These are phyloP conservation scores for Populus simonii DNA, from an alignment of 345 rosid genomes.

Conservation along the genomic window DNA sequence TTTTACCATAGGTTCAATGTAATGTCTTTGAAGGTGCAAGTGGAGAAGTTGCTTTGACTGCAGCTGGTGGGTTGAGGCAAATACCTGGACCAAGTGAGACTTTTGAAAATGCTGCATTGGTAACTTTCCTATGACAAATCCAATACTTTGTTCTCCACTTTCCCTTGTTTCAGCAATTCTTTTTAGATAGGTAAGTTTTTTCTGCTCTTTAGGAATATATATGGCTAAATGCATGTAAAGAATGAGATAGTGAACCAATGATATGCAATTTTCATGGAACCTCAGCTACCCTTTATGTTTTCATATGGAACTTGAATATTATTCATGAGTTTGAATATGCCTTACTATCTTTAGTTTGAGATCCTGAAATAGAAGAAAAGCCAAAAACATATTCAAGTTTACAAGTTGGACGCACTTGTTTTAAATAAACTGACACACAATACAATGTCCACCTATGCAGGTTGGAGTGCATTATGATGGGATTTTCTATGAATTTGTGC, in stretches of 20 bases:
- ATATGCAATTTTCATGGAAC: too few species aligned
- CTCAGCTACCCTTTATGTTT: background rate
- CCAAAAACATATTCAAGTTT: background rate
- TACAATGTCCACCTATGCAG: conserved; percentile 38
- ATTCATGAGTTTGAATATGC: background rate
- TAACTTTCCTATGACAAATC: conserved; percentile 26
- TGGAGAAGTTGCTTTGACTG: conserved; percentile 85
- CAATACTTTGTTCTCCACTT: background rate
- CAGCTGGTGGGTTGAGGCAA: conserved; percentile 87
- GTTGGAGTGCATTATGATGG: conserved; percentile 90
- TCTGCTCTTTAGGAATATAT: background rate
- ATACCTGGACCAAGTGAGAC: conserved; percentile 65
- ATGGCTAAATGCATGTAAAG: too few species aligned
- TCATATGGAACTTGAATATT: background rate
- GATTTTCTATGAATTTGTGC: conserved; percentile 78
- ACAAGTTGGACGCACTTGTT: background rate
- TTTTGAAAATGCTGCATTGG: conserved; percentile 90
- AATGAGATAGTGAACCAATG: too few species aligned
- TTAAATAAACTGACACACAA: background rate
- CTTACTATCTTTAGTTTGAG: background rate
- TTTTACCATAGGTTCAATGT: conserved; percentile 69
- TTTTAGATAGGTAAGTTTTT: background rate
- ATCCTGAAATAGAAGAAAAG: background rate
- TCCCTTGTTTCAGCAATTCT: background rate
- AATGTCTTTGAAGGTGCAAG: conserved; percentile 83